phyloP scores from a whole-genome alignment of 352 stramenopile genomes.

The Phytophthora pistaciae region DNA sequence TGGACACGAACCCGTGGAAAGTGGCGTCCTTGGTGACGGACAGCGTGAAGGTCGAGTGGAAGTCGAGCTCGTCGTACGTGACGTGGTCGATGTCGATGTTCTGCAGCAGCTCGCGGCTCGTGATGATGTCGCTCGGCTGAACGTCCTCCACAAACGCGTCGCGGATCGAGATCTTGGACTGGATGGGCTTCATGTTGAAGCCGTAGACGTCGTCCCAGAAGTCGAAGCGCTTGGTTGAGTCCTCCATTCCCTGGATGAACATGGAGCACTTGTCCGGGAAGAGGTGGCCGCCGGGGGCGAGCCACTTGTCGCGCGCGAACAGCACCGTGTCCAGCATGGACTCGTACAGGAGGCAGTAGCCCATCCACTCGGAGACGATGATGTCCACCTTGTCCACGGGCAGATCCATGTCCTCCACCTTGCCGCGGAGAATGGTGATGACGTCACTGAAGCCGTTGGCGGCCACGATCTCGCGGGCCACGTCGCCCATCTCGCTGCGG shows the following conservation, averaged over 20 bases:
- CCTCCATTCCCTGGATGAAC: constrained; percentile 88
- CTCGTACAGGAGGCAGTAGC: constrained; percentile 98
- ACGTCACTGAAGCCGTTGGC: constrained; percentile 92
- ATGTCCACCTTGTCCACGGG: constrained; percentile 96
- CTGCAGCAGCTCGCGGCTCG: constrained; percentile 85
- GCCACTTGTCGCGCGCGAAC: constrained; percentile 97
- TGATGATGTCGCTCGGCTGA: constrained; percentile 88
- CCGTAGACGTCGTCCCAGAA: constrained; percentile 99
- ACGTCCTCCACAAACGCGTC: constrained; percentile 98
- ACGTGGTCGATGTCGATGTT: constrained; percentile 91
- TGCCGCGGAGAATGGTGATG: constrained; percentile 96
- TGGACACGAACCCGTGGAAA: constrained; percentile 96
- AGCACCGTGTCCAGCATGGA: constrained; percentile 98
- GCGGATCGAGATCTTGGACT: constrained; percentile 94
- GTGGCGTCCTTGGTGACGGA: constrained; percentile 88
- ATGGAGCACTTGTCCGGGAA: constrained; percentile 98
- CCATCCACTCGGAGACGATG: constrained; percentile 99
- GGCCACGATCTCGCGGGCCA: constrained; percentile 95
- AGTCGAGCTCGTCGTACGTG: constrained; percentile 96
- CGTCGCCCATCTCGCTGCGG: constrained; percentile 94
- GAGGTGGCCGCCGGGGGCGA: constrained; percentile 93
- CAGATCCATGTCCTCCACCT: constrained; percentile 95
- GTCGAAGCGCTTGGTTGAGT: constrained; percentile 73
- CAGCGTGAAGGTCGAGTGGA: constrained; percentile 92
- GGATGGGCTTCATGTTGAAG: constrained; percentile 98